Percentiles rank a stretch among this genome's conserved stretches.
These are phyloP conservation scores for Solanum hybrid DNA, from an alignment of 305 asterid species.

Conservation along the genomic window DNA sequence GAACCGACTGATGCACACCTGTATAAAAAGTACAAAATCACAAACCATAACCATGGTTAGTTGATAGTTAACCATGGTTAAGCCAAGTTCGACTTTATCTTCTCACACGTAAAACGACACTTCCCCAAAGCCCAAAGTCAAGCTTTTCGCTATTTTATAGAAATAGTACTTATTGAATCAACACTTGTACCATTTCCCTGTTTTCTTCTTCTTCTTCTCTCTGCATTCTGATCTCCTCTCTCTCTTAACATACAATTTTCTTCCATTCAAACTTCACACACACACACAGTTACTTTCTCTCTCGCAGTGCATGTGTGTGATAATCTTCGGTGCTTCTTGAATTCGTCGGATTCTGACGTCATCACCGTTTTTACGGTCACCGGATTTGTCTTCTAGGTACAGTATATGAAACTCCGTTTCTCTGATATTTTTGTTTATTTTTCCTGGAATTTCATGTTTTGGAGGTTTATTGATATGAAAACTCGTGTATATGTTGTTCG, in stretches of 20 bases:
- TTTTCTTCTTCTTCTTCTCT: background rate
- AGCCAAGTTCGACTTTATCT: background rate
- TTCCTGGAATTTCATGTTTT: background rate
- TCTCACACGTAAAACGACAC: background rate
- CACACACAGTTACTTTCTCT: background rate
- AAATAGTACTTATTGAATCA: background rate
- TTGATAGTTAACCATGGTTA: background rate
- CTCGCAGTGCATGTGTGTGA: background rate
- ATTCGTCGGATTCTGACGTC: background rate
- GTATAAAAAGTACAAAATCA: background rate
- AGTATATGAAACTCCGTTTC: background rate
- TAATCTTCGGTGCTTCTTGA: background rate
- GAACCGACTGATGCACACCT: too few relatives aligned
- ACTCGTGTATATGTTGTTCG: background rate
- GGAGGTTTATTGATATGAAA: background rate
- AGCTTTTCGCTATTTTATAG: background rate
- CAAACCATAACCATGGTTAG: background rate
- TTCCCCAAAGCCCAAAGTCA: constrained; percentile 2
- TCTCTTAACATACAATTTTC: background rate
- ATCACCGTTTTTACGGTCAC: background rate
- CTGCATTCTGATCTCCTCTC: background rate
- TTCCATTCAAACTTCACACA: background rate
- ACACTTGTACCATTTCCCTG: background rate
- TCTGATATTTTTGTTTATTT: background rate
- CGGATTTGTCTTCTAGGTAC: background rate